Conservation (phyloP, 331 rosid species). For the Cydonia oblonga region DNA sequence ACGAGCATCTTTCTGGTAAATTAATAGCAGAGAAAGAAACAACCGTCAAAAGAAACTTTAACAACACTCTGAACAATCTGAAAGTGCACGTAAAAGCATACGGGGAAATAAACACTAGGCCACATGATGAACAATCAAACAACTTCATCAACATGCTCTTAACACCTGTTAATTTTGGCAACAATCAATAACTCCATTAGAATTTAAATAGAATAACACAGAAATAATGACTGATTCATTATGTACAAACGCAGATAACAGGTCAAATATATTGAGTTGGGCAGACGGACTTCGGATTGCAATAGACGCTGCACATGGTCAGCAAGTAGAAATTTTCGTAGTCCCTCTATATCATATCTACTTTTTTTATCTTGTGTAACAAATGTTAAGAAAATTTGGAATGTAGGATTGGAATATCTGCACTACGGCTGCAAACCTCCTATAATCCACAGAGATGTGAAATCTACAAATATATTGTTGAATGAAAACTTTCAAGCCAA, state of each 20-base stretch:
- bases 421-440: slow-evolving; percentile 56
- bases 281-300: slow-evolving; percentile 39
- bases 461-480: slow-evolving; percentile 49
- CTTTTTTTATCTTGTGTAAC: neutral
- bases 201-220: neutral
- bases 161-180: neutral
- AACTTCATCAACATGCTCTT: neutral
- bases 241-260: neutral
- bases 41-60: neutral
- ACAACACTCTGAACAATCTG: neutral
- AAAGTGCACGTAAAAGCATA: neutral
- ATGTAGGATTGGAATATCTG: slow-evolving; percentile 54
- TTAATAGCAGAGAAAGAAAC: neutral
- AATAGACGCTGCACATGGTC: slow-evolving; percentile 39
- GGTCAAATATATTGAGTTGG: slow-evolving; percentile 27
- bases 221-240: neutral
- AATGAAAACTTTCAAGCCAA: slow-evolving; percentile 47
- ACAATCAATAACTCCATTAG: neutral
- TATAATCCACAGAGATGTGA: slow-evolving; percentile 56
- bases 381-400: neutral
- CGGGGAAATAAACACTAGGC: neutral
- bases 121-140: neutral
- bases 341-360: neutral
- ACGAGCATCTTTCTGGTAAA: slow-evolving; percentile 29
- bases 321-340: neutral